Evolutionary conservation across 352 stramenopile genomes (phyloP).

Genomic region (Pythium biforme): DNA sequence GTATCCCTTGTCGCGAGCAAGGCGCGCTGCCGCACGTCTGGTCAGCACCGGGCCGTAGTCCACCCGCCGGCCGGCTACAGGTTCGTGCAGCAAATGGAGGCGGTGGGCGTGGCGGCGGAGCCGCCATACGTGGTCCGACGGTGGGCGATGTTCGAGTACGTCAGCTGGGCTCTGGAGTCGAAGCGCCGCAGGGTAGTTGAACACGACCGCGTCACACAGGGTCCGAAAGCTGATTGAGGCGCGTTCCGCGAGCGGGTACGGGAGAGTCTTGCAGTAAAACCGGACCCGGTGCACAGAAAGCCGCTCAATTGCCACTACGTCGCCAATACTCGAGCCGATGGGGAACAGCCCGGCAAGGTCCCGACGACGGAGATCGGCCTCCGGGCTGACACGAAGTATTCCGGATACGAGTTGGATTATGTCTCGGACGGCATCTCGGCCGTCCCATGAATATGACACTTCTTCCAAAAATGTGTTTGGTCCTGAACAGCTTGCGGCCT

Average conservation of each 20-base stretch:
- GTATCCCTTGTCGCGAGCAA: not conserved
- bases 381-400: too few relatives aligned
- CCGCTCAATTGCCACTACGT: too few relatives aligned
- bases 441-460: not conserved
- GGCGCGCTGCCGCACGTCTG: not conserved
- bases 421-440: not conserved
- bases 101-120: not conserved
- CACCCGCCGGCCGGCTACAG: not conserved
- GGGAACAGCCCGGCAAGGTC: too few relatives aligned
- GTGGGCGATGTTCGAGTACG: not conserved
- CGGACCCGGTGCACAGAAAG: too few relatives aligned
- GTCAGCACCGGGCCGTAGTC: not conserved
- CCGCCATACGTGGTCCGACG: not conserved
- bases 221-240: not conserved
- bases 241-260: not conserved
- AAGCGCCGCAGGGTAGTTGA: not conserved
- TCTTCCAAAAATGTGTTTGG: too few relatives aligned
- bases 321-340: too few relatives aligned
- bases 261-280: not conserved
- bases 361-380: too few relatives aligned
- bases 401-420: not conserved
- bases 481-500: too few relatives aligned
- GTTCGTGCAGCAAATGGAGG: not conserved
- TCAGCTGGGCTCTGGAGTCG: not conserved
- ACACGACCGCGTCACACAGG: not conserved